Evolutionary conservation across 2,329 filamentous ascomycete genomes (phyloP).

Genomic region (Immersiporthe knoxdaviesiana): DNA sequence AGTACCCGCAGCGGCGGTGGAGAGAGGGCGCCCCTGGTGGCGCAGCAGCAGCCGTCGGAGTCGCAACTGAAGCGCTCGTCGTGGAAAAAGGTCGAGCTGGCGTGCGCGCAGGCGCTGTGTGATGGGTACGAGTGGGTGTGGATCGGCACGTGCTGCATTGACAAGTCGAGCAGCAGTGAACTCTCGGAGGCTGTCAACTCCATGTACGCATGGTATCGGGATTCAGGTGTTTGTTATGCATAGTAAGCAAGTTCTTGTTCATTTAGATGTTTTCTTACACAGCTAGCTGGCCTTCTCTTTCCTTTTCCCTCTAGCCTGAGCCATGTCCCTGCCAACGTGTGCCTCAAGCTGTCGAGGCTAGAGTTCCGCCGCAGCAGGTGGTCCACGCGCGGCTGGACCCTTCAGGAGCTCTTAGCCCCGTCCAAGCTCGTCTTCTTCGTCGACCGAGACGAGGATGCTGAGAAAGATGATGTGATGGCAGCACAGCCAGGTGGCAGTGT

Average conservation of each 20-base stretch:
- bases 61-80: background rate
- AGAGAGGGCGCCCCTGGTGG: background rate
- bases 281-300: background rate
- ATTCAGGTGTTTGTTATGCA: conserved; percentile 19
- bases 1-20: no score
- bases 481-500: no score
- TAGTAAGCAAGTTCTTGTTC: conserved; percentile 1
- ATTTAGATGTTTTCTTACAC: background rate
- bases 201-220: conserved; percentile 26
- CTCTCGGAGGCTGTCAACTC: conserved; percentile 27
- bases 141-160: conserved; percentile 28
- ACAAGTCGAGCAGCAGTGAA: conserved; percentile 28
- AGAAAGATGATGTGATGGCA: no score
- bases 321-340: background rate
- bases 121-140: conserved; percentile 7
- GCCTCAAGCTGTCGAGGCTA: conserved; percentile 3
- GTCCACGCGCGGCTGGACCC: conserved; percentile 27
- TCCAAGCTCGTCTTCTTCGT: conserved; percentile 6
- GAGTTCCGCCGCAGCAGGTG: conserved; percentile 21
- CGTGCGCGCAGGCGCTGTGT: background rate
- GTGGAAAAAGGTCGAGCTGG: conserved; percentile 7
- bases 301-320: background rate
- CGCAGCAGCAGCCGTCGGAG: background rate
- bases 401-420: conserved; percentile 26
- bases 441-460: background rate